phyloP scores from a whole-genome alignment of 305 asterid species.

The Rubia balearica region DNA sequence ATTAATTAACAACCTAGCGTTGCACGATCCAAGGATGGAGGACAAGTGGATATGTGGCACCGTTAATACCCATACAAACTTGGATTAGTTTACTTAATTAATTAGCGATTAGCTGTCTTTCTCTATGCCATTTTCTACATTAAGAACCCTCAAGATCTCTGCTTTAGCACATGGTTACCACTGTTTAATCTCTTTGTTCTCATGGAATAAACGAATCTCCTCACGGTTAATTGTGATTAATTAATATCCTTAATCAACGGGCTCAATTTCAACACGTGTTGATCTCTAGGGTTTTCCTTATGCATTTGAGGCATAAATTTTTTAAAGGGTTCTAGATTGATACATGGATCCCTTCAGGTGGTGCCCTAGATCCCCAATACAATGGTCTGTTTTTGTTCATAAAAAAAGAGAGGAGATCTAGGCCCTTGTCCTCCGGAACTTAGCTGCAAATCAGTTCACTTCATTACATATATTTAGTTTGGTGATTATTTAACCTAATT shows the following conservation, averaged over 20 bases:
- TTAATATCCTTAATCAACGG: not conserved
- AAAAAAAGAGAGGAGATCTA: too few species aligned
- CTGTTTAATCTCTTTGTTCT: conserved; percentile 7
- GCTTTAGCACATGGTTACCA: conserved; percentile 31
- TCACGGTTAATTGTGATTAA: not conserved
- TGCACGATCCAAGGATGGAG: conserved; percentile 6
- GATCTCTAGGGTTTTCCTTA: not conserved
- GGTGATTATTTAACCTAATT: too few species aligned
- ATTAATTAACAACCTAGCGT: not conserved
- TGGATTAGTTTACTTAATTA: conserved; percentile 9
- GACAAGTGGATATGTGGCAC: conserved; percentile 17
- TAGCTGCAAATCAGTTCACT: too few species aligned
- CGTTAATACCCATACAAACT: conserved; percentile 7
- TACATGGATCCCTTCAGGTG: conserved; percentile 9
- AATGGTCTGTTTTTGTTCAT: not conserved
- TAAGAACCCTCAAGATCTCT: not conserved
- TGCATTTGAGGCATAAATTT: not conserved
- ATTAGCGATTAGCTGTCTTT: conserved; percentile 18
- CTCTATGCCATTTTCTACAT: conserved; percentile 7
- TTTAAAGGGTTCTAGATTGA: conserved; percentile 3
- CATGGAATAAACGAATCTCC: not conserved
- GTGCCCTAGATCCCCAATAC: conserved; percentile 20
- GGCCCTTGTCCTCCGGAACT: too few species aligned
- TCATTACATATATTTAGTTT: too few species aligned
- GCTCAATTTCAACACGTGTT: not conserved